Evolutionary conservation across 2,329 filamentous ascomycete genomes (phyloP).

Genomic region (Periconia macrospinosa): DNA sequence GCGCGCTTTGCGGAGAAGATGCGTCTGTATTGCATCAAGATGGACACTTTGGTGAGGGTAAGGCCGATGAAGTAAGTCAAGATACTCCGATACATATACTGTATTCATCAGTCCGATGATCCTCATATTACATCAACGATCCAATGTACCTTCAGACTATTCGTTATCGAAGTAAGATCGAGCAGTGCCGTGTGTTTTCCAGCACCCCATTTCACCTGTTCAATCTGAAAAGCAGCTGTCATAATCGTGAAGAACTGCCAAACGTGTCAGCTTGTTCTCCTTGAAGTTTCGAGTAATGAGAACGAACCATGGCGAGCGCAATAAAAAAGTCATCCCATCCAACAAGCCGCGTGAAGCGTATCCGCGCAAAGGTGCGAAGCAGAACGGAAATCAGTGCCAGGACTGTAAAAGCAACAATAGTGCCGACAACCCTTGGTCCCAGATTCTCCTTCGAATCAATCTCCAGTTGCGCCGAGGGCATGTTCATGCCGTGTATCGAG

Average conservation of each 20-base stretch:
- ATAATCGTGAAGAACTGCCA: not conserved
- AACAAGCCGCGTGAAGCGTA: not conserved
- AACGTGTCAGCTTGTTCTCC: not conserved
- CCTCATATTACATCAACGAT: too few species aligned
- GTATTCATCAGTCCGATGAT: conserved; percentile 4
- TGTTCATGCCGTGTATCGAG: too few species aligned
- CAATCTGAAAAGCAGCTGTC: not conserved
- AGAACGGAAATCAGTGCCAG: conserved; percentile 4
- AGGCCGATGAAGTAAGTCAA: conserved; percentile 25
- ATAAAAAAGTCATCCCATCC: conserved; percentile 8
- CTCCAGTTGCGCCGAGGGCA: conserved; percentile 12
- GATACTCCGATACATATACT: conserved; percentile 32
- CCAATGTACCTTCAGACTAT: conserved; percentile 18
- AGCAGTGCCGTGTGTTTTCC: conserved; percentile 29
- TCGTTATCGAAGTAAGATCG: conserved; percentile 9
- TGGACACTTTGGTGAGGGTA: conserved; percentile 29
- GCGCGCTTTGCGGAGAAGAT: conserved; percentile 27
- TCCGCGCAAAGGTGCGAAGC: conserved; percentile 6
- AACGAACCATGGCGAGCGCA: conserved; percentile 7
- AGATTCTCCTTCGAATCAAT: conserved; percentile 6
- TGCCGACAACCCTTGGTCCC: conserved; percentile 4
- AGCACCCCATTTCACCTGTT: not conserved
- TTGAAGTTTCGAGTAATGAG: not conserved
- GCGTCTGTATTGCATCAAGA: conserved; percentile 30
- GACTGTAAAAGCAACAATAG: conserved; percentile 3